A percentile compares a stretch with the other conserved stretches of the same genome.
phyloP scores from a whole-genome alignment of 139 green algal species.

The Ulvella scutata region DNA sequence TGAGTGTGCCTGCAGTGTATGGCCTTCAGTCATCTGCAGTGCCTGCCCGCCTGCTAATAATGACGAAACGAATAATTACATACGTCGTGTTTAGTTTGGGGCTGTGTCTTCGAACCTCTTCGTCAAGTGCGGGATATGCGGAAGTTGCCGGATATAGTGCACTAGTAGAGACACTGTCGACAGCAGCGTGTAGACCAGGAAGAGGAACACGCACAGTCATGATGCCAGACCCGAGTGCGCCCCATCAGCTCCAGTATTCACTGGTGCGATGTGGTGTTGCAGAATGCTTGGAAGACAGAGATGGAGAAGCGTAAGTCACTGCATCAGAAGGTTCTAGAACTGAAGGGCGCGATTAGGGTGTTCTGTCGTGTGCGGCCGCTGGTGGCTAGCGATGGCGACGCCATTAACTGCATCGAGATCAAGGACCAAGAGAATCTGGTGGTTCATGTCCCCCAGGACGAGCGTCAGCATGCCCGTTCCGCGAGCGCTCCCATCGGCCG shows the following conservation, averaged over 20 bases:
- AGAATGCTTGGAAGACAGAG: conserved; percentile 27
- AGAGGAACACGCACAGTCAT: too few relatives aligned
- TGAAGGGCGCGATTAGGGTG: conserved; percentile 44
- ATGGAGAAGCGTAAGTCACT: conserved; percentile 33
- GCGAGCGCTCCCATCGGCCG: neutral
- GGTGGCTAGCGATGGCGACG: neutral
- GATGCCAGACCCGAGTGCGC: neutral
- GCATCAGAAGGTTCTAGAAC: conserved; percentile 38
- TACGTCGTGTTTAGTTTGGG: too few relatives aligned
- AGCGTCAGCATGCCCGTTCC: neutral
- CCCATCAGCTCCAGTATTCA: too few relatives aligned
- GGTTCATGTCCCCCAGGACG: conserved; percentile 9
- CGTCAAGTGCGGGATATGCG: too few relatives aligned
- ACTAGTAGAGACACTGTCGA: too few relatives aligned
- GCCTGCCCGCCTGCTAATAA: too few relatives aligned
- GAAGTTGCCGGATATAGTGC: too few relatives aligned
- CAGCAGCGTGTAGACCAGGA: too few relatives aligned
- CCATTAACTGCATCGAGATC: conserved; percentile 1
- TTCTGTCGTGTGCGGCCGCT: conserved; percentile 35
- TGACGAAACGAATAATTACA: too few relatives aligned
- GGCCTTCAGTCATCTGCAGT: too few relatives aligned
- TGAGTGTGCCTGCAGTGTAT: too few relatives aligned
- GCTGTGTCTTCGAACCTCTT: too few relatives aligned
- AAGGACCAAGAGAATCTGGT: conserved; percentile 5
- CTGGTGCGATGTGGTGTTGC: neutral